phyloP scores from a whole-genome alignment of 768 basidiomycete species.

The Amanita inopinata region DNA sequence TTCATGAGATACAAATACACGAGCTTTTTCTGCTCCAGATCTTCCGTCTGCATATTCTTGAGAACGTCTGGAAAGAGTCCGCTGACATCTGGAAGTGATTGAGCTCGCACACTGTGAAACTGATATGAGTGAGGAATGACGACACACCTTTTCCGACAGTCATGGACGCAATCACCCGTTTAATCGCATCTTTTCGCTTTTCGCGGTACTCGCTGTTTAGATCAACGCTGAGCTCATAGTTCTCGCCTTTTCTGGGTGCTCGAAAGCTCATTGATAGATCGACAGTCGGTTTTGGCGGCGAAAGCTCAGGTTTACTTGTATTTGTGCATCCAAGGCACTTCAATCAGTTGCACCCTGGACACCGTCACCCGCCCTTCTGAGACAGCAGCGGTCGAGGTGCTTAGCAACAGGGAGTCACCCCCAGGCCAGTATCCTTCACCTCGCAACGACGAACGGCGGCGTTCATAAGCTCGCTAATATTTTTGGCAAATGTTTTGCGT shows the following conservation, averaged over 20 bases:
- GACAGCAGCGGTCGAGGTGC: too few relatives aligned
- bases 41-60: conserved; percentile 99
- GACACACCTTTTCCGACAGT: conserved; percentile 91
- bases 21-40: conserved; percentile 98
- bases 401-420: too few relatives aligned
- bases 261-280: conserved; percentile 38
- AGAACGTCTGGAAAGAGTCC: conserved; percentile 97
- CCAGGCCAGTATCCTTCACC: too few relatives aligned
- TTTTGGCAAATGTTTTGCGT: too few relatives aligned
- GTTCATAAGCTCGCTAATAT: too few relatives aligned
- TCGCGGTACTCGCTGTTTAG: conserved; percentile 95
- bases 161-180: conserved; percentile 95
- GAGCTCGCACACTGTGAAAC: neutral
- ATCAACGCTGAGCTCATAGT: conserved; percentile 94
- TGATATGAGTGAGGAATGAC: neutral
- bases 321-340: neutral
- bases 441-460: too few relatives aligned
- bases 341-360: neutral
- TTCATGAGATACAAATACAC: conserved; percentile 99
- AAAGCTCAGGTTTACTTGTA: conserved; percentile 3
- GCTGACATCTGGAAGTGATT: conserved; percentile 54
- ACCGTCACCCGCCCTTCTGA: too few relatives aligned
- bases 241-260: conserved; percentile 76
- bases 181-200: conserved; percentile 97
- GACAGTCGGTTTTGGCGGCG: neutral